phyloP scores from a whole-genome alignment of 2,329 filamentous ascomycete genomes.

The Cladophialophora chaetospira region DNA sequence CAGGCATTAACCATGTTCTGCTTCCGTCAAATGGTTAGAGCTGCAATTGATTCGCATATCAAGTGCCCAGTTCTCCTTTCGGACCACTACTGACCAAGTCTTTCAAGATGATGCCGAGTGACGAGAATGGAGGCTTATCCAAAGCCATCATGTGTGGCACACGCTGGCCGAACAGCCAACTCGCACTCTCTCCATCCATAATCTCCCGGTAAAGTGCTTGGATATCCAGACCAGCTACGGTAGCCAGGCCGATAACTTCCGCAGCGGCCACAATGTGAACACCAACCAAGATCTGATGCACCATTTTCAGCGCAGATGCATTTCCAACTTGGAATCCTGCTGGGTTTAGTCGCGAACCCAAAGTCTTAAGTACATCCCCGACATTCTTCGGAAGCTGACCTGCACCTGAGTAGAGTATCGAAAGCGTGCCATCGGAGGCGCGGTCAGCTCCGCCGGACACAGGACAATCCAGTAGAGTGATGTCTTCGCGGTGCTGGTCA shows the following conservation, averaged over 20 bases:
- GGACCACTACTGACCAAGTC: background rate
- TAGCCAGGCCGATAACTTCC: background rate
- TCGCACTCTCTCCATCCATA: background rate
- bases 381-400: background rate
- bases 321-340: background rate
- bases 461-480: conserved; percentile 1
- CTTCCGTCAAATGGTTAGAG: background rate
- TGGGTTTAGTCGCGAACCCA: background rate
- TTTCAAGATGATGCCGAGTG: background rate
- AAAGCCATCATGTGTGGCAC: background rate
- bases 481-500: background rate
- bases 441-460: conserved; percentile 1
- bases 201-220: background rate
- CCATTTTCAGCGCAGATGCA: background rate
- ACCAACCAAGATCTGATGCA: conserved; percentile 9
- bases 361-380: background rate
- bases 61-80: background rate
- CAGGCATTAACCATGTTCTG: background rate
- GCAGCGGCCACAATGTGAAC: background rate
- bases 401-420: background rate
- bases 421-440: background rate
- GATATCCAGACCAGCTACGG: background rate
- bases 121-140: background rate
- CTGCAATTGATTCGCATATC: background rate
- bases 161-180: conserved; percentile 4